Percentiles rank a stretch among this genome's conserved stretches.
These are phyloP conservation scores for Coemansia sp. DNA, from an alignment of 192 early-diverging fungal species.

Conservation along the genomic window DNA sequence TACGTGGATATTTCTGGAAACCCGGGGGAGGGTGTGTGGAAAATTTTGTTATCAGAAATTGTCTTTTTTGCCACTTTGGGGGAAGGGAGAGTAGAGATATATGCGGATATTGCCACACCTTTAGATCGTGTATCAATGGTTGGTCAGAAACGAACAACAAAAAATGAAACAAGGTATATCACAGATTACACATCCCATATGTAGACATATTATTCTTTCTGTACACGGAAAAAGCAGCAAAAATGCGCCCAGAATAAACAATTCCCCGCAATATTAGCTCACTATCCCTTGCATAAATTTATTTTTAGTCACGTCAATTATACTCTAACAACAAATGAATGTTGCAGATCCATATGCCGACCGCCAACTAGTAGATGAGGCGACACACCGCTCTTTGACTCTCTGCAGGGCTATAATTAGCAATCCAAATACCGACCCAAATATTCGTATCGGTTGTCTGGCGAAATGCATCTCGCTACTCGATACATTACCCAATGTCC, in stretches of 20 bases:
- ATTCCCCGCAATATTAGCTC: neutral
- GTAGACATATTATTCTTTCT: neutral
- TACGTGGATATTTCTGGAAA: constrained; percentile 4
- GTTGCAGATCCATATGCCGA: constrained; percentile 10
- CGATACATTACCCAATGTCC: constrained; percentile 9
- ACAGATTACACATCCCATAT: neutral
- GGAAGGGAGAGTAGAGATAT: neutral
- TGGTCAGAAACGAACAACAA: neutral
- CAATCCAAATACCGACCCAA: constrained; percentile 9
- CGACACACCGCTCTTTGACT: constrained; percentile 7
- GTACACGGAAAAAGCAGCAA: neutral
- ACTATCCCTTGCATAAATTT: neutral
- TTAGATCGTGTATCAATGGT: neutral
- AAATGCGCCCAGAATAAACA: neutral
- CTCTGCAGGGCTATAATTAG: constrained; percentile 13
- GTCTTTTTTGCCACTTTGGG: neutral
- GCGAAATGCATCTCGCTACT: constrained; percentile 14
- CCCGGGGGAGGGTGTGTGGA: neutral
- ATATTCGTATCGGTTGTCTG: constrained; percentile 1
- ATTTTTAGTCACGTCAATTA: neutral
- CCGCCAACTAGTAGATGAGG: constrained; percentile 14
- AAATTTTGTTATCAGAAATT: neutral
- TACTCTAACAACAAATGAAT: neutral
- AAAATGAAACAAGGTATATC: too few species aligned
- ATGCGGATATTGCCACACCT: neutral